Conservation (phyloP, 257 asterid genomes). For the Ballota nigra region DNA sequence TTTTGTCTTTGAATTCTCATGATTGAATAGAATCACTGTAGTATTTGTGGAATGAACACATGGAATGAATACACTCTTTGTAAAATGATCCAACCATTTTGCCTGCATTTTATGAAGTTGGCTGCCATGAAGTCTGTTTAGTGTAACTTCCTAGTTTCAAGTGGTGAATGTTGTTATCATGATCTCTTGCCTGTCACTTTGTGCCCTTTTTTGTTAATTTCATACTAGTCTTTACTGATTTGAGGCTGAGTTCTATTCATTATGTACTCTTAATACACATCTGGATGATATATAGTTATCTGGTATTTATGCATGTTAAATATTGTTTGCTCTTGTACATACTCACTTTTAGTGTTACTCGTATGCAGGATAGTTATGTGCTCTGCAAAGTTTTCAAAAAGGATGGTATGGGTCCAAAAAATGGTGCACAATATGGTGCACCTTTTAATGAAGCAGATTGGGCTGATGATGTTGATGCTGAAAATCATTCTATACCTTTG, state of each 20-base stretch:
- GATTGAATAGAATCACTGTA: not conserved
- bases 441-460: slow-evolving; percentile 88
- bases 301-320: not conserved
- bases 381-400: slow-evolving; percentile 78
- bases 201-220: not conserved
- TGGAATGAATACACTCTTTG: too few species aligned
- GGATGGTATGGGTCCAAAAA: slow-evolving; percentile 79
- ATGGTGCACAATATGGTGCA: slow-evolving; percentile 94
- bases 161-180: not conserved
- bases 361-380: slow-evolving; percentile 65
- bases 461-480: slow-evolving; percentile 44
- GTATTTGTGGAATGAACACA: not conserved
- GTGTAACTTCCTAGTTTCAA: not conserved
- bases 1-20: not conserved
- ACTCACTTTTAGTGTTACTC: slow-evolving; percentile 13
- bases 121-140: not conserved
- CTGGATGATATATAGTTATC: not conserved
- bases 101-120: not conserved
- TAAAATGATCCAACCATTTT: not conserved
- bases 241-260: not conserved
- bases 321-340: not conserved
- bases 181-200: not conserved
- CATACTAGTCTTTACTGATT: not conserved
- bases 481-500: slow-evolving; percentile 24
- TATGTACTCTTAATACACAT: not conserved